phyloP scores from a whole-genome alignment of 108 stramenopile genomes.

The Stephanodiscus triporus region DNA sequence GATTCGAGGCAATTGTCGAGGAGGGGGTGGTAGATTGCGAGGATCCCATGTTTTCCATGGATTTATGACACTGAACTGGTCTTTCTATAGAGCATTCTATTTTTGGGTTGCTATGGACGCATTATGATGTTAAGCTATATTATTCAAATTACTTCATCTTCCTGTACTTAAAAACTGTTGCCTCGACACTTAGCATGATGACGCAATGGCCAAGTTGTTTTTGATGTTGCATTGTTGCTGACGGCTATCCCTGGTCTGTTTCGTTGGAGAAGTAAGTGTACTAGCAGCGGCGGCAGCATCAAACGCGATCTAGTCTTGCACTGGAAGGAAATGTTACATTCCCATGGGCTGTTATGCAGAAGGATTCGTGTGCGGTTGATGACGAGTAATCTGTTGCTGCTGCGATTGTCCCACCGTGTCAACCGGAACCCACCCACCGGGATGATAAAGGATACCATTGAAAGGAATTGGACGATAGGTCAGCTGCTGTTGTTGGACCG shows the following conservation, averaged over 20 bases:
- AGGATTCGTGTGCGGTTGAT: too few species aligned
- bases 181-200: neutral
- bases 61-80: neutral
- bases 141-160: too few species aligned
- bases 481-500: neutral
- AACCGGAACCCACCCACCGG: neutral
- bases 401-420: neutral
- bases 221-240: neutral
- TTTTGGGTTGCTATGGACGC: neutral
- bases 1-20: conserved; percentile 1
- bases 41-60: conserved; percentile 1
- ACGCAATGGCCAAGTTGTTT: too few species aligned
- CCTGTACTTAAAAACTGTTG: too few species aligned
- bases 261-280: neutral
- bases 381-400: neutral
- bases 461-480: neutral
- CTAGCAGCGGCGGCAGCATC: neutral
- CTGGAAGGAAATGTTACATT: neutral
- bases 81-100: neutral
- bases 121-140: neutral
- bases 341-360: too few species aligned
- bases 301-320: neutral
- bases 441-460: too few species aligned
- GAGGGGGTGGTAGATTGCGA: neutral
- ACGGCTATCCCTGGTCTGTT: neutral